A percentile compares a stretch with the other conserved stretches of the same genome.
phyloP scores from a whole-genome alignment of 2,329 filamentous ascomycete species.

The Lasiodiplodia citricola region DNA sequence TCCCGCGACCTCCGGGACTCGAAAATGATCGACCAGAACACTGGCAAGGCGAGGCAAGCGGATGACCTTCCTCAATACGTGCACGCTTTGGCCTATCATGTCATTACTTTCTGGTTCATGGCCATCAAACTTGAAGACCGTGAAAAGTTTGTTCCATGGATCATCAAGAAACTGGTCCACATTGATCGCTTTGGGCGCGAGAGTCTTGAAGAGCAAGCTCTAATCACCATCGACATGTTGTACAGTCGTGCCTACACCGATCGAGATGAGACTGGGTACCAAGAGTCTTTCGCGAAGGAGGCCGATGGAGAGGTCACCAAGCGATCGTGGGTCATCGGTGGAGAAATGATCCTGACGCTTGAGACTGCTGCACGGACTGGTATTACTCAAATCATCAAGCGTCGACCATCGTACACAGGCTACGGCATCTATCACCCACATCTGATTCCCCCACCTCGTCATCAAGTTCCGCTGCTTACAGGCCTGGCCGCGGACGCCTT shows the following conservation, averaged over 20 bases:
- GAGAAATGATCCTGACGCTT: constrained; percentile 59
- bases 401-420: constrained; percentile 62
- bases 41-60: constrained; percentile 34
- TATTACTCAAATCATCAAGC: constrained; percentile 72
- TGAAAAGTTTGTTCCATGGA: constrained; percentile 84
- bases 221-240: constrained; percentile 95
- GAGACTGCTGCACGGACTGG: constrained; percentile 71
- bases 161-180: constrained; percentile 81
- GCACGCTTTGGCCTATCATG: constrained; percentile 90
- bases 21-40: constrained; percentile 23
- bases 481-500: constrained; percentile 47
- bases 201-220: constrained; percentile 85
- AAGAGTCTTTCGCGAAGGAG: constrained; percentile 68
- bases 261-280: constrained; percentile 74
- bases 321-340: constrained; percentile 74
- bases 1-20: constrained; percentile 43
- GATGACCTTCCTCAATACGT: constrained; percentile 92
- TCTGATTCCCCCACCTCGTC: constrained; percentile 44
- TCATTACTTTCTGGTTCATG: constrained; percentile 97
- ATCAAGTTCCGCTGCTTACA: constrained; percentile 48
- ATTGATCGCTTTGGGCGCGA: constrained; percentile 76
- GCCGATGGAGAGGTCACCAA: constrained; percentile 70
- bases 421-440: constrained; percentile 46
- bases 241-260: constrained; percentile 86
- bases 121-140: constrained; percentile 85